phyloP scores from a whole-genome alignment of 805 yeast genomes.

The Schwanniomyces sp. region DNA sequence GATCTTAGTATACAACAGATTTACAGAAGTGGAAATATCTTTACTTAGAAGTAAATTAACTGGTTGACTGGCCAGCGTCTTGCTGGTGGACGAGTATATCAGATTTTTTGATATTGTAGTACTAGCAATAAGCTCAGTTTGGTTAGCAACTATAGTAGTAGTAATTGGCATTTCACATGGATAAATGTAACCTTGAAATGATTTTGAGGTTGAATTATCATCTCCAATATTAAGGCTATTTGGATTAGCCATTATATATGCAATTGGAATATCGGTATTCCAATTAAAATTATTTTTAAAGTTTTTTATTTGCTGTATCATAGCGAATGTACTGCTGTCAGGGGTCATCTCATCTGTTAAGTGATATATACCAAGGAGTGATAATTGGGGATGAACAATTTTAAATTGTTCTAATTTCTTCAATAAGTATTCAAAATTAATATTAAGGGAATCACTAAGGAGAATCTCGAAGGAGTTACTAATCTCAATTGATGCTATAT shows the following conservation, averaged over 20 bases:
- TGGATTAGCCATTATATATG: conserved; percentile 4
- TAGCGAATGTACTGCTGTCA: conserved; percentile 3
- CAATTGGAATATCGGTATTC: background rate
- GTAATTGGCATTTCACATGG: conserved; percentile 5
- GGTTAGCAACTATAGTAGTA: conserved; percentile 22
- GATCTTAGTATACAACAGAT: conserved; percentile 23
- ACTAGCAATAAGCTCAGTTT: conserved; percentile 32
- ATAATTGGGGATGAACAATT: conserved; percentile 25
- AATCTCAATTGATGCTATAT: conserved; percentile 11
- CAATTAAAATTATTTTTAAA: conserved; percentile 1
- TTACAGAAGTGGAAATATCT: conserved; percentile 9
- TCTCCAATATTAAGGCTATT: background rate
- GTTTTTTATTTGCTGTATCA: conserved; percentile 10
- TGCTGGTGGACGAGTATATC: conserved; percentile 15
- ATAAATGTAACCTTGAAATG: conserved; percentile 3
- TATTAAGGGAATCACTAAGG: conserved; percentile 6
- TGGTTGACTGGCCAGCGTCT: background rate
- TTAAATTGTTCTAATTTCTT: conserved; percentile 26
- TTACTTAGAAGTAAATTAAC: background rate
- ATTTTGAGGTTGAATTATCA: background rate
- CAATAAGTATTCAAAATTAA: conserved; percentile 24
- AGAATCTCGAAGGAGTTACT: conserved; percentile 31
- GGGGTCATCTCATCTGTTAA: background rate
- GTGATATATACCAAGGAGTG: conserved; percentile 32
- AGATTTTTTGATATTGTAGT: conserved; percentile 28